Conservation (phyloP, 1,284 basidiomycete species). For the Cystobasidium pallidum region DNA sequence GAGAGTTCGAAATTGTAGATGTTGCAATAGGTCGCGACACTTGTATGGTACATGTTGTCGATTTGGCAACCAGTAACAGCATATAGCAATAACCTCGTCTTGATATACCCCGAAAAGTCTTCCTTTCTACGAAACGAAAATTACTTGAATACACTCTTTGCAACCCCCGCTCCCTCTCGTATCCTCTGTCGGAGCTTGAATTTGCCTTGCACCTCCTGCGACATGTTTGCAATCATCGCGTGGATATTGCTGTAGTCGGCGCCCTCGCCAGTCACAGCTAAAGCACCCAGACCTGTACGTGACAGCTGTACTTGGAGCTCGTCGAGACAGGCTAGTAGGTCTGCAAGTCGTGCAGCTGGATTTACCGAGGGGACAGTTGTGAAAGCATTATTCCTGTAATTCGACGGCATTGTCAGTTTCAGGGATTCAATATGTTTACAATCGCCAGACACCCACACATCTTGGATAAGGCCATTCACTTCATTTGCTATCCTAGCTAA, state of each 20-base stretch:
- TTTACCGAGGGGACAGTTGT: conserved; percentile 3
- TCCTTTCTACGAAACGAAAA: not conserved
- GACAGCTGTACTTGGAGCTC: conserved; percentile 35
- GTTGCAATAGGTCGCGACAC: conserved; percentile 16
- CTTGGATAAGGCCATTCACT: conserved; percentile 13
- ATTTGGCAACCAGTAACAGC: not conserved
- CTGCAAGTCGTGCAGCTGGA: conserved; percentile 20
- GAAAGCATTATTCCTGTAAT: conserved; percentile 28
- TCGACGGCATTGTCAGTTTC: not conserved
- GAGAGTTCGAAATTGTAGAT: conserved; percentile 16
- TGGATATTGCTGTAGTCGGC: conserved; percentile 27
- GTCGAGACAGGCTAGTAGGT: conserved; percentile 28
- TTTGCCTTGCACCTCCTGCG: conserved; percentile 29
- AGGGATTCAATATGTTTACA: no score
- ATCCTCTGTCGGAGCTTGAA: conserved; percentile 40
- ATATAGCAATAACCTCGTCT: not conserved
- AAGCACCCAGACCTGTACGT: conserved; percentile 33
- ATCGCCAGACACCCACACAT: conserved; percentile 24
- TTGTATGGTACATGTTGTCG: conserved; percentile 14
- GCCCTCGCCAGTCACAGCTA: conserved; percentile 14
- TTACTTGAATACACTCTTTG: conserved; percentile 30
- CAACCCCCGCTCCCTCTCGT: conserved; percentile 35
- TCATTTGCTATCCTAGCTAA: conserved; percentile 36
- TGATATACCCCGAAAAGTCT: not conserved
- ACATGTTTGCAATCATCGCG: conserved; percentile 16